Evolutionary conservation across 306 rosid genomes (phyloP).

Genomic region (Delonix regia): DNA sequence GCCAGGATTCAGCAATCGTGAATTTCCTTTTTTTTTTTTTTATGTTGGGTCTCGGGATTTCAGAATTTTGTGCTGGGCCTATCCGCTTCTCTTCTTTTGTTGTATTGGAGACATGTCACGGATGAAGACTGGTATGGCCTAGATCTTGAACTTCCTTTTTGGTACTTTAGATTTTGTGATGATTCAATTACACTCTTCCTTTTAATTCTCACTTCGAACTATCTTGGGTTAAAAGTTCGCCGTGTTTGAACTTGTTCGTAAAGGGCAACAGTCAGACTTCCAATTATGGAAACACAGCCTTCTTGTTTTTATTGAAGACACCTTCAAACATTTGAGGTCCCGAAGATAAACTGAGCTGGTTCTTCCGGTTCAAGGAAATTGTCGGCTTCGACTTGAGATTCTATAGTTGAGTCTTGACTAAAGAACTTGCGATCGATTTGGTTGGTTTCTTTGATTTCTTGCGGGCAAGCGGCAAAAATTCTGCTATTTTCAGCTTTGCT

Average conservation of each 20-base stretch:
- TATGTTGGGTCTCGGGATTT: neutral
- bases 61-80: neutral
- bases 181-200: slow-evolving; percentile 26
- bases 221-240: neutral
- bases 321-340: neutral
- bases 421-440: slow-evolving; percentile 29
- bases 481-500: slow-evolving; percentile 30
- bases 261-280: slow-evolving; percentile 17
- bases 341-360: neutral
- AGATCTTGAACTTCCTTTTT: slow-evolving; percentile 43
- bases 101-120: slow-evolving; percentile 32
- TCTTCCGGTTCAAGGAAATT: neutral
- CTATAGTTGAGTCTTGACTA: slow-evolving; percentile 1
- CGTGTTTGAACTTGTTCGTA: slow-evolving; percentile 21
- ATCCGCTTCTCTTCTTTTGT: neutral
- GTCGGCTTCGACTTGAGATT: slow-evolving; percentile 25
- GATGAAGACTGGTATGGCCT: slow-evolving; percentile 24
- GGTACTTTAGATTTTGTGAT: slow-evolving; percentile 18
- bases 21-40: neutral
- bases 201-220: slow-evolving; percentile 25
- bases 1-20: neutral
- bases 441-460: slow-evolving; percentile 27
- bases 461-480: slow-evolving; percentile 38
- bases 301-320: slow-evolving; percentile 9
- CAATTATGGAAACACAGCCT: slow-evolving; percentile 8